A percentile compares a stretch with the other conserved stretches of the same genome.
These are phyloP conservation scores for Suillus subaureus DNA, from an alignment of 768 basidiomycete genomes.

Conservation along the genomic window DNA sequence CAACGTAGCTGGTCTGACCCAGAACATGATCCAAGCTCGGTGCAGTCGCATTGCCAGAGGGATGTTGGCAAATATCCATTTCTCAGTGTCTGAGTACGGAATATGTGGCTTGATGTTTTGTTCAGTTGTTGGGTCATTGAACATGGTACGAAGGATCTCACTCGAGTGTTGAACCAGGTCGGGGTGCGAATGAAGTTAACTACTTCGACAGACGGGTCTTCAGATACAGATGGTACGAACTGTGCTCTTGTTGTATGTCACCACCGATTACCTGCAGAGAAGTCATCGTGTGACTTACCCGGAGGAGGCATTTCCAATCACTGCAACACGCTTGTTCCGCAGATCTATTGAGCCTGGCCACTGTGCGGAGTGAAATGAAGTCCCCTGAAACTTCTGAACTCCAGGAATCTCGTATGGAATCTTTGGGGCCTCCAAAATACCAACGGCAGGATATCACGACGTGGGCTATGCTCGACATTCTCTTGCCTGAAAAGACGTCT, in stretches of 20 bases:
- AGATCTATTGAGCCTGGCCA: conserved; percentile 48
- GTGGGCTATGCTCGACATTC: conserved; percentile 37
- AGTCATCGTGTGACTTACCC: conserved; percentile 40
- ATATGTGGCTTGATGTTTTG: conserved; percentile 42
- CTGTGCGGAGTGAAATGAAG: conserved; percentile 53
- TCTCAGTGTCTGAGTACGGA: conserved; percentile 39
- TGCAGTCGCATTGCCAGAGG: conserved; percentile 55
- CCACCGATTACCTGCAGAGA: neutral
- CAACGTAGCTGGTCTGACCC: conserved; percentile 36
- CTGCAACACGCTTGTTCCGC: conserved; percentile 40
- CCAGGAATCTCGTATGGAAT: conserved; percentile 38
- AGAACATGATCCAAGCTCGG: conserved; percentile 51
- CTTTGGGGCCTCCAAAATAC: conserved; percentile 48
- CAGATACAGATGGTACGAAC: conserved; percentile 55
- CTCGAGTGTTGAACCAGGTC: conserved; percentile 60
- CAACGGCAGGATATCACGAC: conserved; percentile 54
- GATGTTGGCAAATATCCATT: conserved; percentile 58
- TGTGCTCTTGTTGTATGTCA: conserved; percentile 50
- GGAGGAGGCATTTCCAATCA: conserved; percentile 67
- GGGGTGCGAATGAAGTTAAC: conserved; percentile 64
- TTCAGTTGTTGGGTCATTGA: neutral
- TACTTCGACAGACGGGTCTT: conserved; percentile 52
- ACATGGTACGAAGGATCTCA: conserved; percentile 27
- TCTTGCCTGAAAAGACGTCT: conserved; percentile 35
- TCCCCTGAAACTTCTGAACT: conserved; percentile 46